These are phyloP conservation scores for Rubroshorea leprosula DNA, from an alignment of 345 rosid species.

Conservation along the genomic window DNA sequence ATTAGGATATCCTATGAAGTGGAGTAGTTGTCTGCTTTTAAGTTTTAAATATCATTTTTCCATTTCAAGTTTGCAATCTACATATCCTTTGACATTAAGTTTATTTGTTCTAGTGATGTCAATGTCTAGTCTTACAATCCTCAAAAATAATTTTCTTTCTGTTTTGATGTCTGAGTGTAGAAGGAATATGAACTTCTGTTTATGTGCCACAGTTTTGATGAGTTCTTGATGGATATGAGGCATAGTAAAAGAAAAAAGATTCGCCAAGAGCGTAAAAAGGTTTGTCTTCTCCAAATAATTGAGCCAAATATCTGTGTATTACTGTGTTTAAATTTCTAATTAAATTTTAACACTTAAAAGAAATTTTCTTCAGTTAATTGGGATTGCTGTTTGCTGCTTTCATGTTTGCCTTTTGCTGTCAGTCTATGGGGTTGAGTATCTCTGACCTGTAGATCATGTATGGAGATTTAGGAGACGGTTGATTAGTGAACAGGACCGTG, in stretches of 20 bases:
- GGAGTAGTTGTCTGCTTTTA: no score
- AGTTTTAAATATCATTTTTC: no score
- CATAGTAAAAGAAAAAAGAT: constrained; percentile 87
- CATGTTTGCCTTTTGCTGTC: not conserved
- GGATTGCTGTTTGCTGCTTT: not conserved
- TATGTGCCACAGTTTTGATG: constrained; percentile 66
- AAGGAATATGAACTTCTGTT: constrained; percentile 14
- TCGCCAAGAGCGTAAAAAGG: constrained; percentile 95
- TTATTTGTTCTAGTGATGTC: no score
- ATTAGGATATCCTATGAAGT: no score
- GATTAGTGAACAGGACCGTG: not conserved
- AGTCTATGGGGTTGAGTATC: not conserved
- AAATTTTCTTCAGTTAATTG: not conserved
- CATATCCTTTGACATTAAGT: no score
- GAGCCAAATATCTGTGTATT: not conserved
- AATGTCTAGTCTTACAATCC: no score
- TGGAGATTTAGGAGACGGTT: no score
- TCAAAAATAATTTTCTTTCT: no score
- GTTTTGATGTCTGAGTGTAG: constrained; percentile 4
- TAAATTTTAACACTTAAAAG: not conserved
- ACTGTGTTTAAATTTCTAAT: not conserved
- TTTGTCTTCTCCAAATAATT: no score
- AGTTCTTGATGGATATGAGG: constrained; percentile 94
- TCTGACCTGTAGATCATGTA: not conserved
- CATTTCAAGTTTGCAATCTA: no score